Base-by-base conservation (phyloP, 2,329 filamentous ascomycete genomes). In the Fusarium armeniacum region DNA sequence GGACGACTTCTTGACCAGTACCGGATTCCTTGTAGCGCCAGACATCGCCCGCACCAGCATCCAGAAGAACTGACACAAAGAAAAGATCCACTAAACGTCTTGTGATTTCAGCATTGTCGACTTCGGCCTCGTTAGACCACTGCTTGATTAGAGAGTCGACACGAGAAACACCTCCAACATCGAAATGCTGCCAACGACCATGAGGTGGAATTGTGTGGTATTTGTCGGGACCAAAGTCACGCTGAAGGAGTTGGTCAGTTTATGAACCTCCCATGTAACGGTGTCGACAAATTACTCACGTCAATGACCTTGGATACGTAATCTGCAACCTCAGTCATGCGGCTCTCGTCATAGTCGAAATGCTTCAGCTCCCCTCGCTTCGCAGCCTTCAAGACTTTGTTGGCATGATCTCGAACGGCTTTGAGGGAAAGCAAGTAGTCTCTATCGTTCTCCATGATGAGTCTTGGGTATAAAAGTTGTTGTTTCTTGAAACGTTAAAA, bases 171-270 rank as follows among this genome's bases (percentile, higher is more conserved):
- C 81, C 82, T 12, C 87, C 87, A 40, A 88, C 83, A 16, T 89
- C 84, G 68, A 90, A 90, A 76, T 90, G 88, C 73, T 90, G 88
- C 85, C 88, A 90, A 44, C 88, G 83, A 11, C 83, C 87, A 65
- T 88, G 86, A 12, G 85, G 84, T 0, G 86, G 86, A 52, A 88
- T 88, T 1, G 78, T 73, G 50, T 82, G 61, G 67, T 77, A 84
- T 20, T 75, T 79, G 62, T 84, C 79, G 1, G 84, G 84, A 0
- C 84, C 84, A 63, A 83, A 86, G 67, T 86, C 84, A 20, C 84
- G 82, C 84, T 86, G 35, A 2, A n/a, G 2, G 2, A 1, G 2
- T 13, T 5, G 0, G 1, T 62, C 1, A 55, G 35, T 20, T 30
- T n/a, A 0, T 2, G 1, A 3, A 0, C 18, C 0, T 13, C 11